Percentiles rank a stretch among this genome's conserved stretches.
Evolutionary conservation across 106 monocot species (phyloP).

Genomic region (Narthecium ossifragum): DNA sequence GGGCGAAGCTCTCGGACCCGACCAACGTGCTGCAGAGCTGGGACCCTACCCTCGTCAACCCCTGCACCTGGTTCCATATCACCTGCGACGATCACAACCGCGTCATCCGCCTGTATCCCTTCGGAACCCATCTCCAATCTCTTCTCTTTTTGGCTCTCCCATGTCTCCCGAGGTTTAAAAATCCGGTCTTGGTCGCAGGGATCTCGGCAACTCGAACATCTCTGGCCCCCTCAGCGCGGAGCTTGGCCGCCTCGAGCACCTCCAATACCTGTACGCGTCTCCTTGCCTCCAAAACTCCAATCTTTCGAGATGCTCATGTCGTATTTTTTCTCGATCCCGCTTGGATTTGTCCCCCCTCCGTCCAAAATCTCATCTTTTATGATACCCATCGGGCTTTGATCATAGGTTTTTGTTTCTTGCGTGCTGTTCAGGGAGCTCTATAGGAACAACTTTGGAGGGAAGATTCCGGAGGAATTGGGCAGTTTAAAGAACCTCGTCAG

Average conservation of each 20-base stretch:
- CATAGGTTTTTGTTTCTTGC: neutral
- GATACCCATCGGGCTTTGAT: no score
- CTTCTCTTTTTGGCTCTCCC: no score
- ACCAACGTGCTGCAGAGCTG: constrained; percentile 90
- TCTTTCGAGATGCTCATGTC: no score
- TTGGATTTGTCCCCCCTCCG: no score
- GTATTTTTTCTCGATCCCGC: no score
- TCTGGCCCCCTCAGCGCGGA: constrained; percentile 74
- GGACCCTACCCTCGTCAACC: constrained; percentile 96
- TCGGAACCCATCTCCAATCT: no score
- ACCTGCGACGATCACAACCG: constrained; percentile 71
- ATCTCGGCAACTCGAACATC: constrained; percentile 92
- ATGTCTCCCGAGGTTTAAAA: no score
- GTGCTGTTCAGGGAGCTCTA: constrained; percentile 66
- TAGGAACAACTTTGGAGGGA: constrained; percentile 79
- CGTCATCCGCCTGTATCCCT: constrained; percentile 90
- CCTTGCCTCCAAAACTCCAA: no score
- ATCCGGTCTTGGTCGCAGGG: constrained; percentile 53
- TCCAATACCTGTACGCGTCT: constrained; percentile 63
- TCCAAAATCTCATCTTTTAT: no score
- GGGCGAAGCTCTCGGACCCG: constrained; percentile 63
- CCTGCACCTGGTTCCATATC: constrained; percentile 97
- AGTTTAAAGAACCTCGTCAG: constrained; percentile 79
- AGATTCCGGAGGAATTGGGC: constrained; percentile 79
- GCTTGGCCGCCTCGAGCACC: constrained; percentile 75